phyloP scores from a whole-genome alignment of 2,329 filamentous ascomycete genomes.

The Aspergillus nomiae region DNA sequence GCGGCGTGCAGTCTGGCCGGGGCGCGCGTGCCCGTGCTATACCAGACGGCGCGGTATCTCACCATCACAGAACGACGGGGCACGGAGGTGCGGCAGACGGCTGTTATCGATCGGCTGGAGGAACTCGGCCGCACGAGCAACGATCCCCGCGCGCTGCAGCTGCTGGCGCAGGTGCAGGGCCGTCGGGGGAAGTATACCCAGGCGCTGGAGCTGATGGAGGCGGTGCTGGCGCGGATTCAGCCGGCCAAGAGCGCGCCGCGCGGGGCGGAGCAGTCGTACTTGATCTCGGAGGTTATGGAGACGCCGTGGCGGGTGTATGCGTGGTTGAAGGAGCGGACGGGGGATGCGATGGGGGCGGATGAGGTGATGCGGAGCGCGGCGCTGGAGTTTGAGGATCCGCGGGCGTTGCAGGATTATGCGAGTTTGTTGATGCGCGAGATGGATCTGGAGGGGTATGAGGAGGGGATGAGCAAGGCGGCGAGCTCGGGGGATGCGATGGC shows the following conservation, averaged over 20 bases:
- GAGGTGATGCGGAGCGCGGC: constrained; percentile 30
- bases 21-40: constrained; percentile 20
- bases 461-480: constrained; percentile 38
- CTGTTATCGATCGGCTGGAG: constrained; percentile 22
- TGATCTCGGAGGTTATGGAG: neutral
- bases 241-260: constrained; percentile 13
- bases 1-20: constrained; percentile 25
- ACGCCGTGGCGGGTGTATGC: constrained; percentile 33
- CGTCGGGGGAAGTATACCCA: constrained; percentile 22
- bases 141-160: constrained; percentile 31
- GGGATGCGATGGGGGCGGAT: constrained; percentile 14
- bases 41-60: constrained; percentile 16
- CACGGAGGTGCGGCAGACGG: neutral
- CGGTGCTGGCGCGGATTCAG: constrained; percentile 26
- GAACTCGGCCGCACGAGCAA: constrained; percentile 23
- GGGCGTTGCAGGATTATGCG: constrained; percentile 31
- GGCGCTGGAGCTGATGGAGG: constrained; percentile 26
- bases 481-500: constrained; percentile 30
- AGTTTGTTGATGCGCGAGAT: constrained; percentile 23
- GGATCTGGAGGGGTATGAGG: constrained; percentile 34
- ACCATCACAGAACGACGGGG: neutral
- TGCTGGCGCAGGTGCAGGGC: constrained; percentile 31
- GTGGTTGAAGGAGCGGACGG: constrained; percentile 20
- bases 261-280: neutral
- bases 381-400: constrained; percentile 32